Evolutionary conservation across 495 filamentous ascomycete species (phyloP).

Genomic region (Annulohypoxylon moriforme): DNA sequence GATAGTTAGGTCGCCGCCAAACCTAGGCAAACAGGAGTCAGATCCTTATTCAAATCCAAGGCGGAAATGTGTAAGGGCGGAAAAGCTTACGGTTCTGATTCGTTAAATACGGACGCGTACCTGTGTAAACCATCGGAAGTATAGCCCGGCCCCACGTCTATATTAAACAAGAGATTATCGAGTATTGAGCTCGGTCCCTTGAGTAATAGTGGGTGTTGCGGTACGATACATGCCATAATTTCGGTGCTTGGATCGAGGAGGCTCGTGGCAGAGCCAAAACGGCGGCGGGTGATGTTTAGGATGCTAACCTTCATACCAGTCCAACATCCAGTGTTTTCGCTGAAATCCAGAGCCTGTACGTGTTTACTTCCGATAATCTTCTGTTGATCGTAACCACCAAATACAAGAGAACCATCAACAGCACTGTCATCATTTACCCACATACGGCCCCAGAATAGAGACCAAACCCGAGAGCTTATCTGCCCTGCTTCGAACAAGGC

Average conservation of each 20-base stretch:
- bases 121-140: neutral
- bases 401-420: neutral
- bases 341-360: neutral
- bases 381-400: conserved; percentile 2
- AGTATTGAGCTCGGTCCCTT: neutral
- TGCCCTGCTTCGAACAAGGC: neutral
- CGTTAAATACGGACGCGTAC: neutral
- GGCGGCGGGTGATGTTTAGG: neutral
- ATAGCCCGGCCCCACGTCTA: neutral
- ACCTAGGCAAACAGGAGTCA: neutral
- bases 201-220: neutral
- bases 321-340: neutral
- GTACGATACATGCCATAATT: neutral
- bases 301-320: conserved; percentile 9
- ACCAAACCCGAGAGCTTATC: conserved; percentile 5
- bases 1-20: neutral
- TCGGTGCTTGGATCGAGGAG: neutral
- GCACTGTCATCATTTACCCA: neutral
- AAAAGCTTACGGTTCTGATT: neutral
- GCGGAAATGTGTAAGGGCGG: neutral
- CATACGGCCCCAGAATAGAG: conserved; percentile 8
- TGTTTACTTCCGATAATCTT: neutral
- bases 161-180: neutral
- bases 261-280: neutral
- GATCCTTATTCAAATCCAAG: neutral